Evolutionary conservation across 192 early-diverging fungal genomes (phyloP), one percentile per base, ranked within the genome.

Genomic region (Coemansia sp.): DNA sequence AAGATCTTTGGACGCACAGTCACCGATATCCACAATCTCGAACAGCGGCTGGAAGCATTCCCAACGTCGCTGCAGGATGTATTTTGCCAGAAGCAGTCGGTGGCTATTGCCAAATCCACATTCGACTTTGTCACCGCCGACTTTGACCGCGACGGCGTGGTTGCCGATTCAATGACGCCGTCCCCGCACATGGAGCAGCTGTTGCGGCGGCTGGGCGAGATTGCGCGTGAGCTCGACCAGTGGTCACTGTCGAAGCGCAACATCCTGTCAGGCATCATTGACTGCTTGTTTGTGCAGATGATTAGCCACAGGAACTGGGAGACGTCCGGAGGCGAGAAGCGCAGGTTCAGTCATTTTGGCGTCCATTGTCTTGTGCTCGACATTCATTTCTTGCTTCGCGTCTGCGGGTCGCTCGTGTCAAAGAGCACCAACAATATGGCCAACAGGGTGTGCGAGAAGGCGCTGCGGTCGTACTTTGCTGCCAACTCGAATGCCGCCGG

Each of bases 381-480:
- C 54, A 69, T 85, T 0, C 84, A 85, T 54, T 85, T 85, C 51
- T 41, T 85, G 48, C 72, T 85, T 32, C 76, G 80, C 18, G 74
- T 82, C 19, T 82, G 77, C 39, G 77, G 84, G n/a, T 78, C 80
- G 41, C 69, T 82, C 16, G 84, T 85, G 0, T 76, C 80, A 18
- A 82, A 80, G 61, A 77, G 68, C 68, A 82, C 84, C 22, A 82
- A 79, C 63, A 74, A 75, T 11, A 74, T 85, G 76, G 84, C 84
- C 5, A 82, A 85, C 49, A 71, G 78, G 45, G 73, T 85, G 19
- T 85, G 84, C 65, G 84, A 85, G 47, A 82, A 82, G 64, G 84
- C 77, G 0, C 72, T 85, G 49, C 65, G 84, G 4, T 26, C 71
- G 47, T 85, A 80, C 46, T 80, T 85, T 66, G 49, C 72, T 6